Percentiles rank a stretch among this genome's conserved stretches.
These are phyloP conservation scores for Nicotiana tomentosiformis DNA, from an alignment of 257 asterid species.

Conservation along the genomic window DNA sequence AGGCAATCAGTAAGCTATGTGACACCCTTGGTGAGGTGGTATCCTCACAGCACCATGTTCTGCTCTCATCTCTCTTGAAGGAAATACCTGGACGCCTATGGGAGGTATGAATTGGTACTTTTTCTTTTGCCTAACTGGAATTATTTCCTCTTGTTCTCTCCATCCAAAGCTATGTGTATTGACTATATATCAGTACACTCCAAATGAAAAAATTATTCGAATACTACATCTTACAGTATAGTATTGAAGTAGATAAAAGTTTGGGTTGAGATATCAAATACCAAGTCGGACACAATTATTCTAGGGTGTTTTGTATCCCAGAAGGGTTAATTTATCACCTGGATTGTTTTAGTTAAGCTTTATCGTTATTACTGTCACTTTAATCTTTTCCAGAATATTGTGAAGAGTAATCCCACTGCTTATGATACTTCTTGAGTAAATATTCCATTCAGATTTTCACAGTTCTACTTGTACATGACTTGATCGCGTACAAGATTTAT, in stretches of 20 bases:
- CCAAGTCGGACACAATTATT: background rate
- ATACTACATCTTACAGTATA: background rate
- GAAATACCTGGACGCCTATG: slow-evolving; percentile 95
- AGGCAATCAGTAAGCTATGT: slow-evolving; percentile 73
- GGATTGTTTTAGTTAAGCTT: background rate
- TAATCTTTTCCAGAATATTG: too few relatives aligned
- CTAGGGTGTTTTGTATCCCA: background rate
- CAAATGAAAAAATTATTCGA: too few relatives aligned
- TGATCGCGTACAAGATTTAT: too few relatives aligned
- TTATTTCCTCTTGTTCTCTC: background rate
- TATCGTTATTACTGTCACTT: too few relatives aligned
- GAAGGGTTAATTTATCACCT: background rate
- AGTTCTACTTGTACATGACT: too few relatives aligned
- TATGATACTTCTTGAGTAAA: too few relatives aligned
- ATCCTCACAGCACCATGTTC: slow-evolving; percentile 61
- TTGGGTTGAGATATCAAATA: background rate
- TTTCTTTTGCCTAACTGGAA: background rate
- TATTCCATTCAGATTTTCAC: too few relatives aligned
- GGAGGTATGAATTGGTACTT: slow-evolving; percentile 56
- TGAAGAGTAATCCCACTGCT: too few relatives aligned
- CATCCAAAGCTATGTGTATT: background rate
- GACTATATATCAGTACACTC: too few relatives aligned
- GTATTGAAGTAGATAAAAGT: background rate
- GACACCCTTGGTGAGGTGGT: slow-evolving; percentile 81
- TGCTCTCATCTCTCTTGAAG: slow-evolving; percentile 77